Percentiles rank a stretch among this genome's conserved stretches.
phyloP scores from a whole-genome alignment of 2,329 filamentous ascomycete genomes.

The Talaromyces rugulosus region DNA sequence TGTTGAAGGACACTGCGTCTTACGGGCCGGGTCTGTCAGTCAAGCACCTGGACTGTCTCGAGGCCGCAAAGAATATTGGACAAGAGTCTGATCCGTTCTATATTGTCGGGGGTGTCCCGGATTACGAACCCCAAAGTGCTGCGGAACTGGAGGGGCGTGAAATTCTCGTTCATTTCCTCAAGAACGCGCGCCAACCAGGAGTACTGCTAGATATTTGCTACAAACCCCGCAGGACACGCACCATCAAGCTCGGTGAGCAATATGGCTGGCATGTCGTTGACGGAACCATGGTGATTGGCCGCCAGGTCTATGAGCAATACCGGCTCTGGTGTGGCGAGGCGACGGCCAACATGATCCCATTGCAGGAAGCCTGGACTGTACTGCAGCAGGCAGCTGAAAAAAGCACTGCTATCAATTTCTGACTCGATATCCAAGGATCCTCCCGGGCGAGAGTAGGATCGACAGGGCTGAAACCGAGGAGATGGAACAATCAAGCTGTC shows the following conservation, averaged over 20 bases:
- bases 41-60: slow-evolving; percentile 25
- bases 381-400: slow-evolving; percentile 29
- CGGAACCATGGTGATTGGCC: slow-evolving; percentile 39
- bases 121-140: slow-evolving; percentile 28
- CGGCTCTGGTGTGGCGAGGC: slow-evolving; percentile 33
- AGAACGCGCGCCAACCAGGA: slow-evolving; percentile 20
- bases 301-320: slow-evolving; percentile 40
- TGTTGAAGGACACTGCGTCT: slow-evolving; percentile 21
- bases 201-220: slow-evolving; percentile 43
- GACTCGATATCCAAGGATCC: neutral
- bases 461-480: neutral
- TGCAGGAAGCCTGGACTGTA: slow-evolving; percentile 28
- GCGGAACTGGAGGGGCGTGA: slow-evolving; percentile 24
- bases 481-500: neutral
- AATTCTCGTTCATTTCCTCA: slow-evolving; percentile 26
- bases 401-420: slow-evolving; percentile 31
- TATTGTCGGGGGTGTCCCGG: slow-evolving; percentile 38
- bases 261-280: slow-evolving; percentile 36
- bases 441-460: neutral
- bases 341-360: slow-evolving; percentile 19
- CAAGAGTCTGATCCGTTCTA: slow-evolving; percentile 24
- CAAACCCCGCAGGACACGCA: slow-evolving; percentile 37
- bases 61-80: slow-evolving; percentile 21
- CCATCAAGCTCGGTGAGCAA: slow-evolving; percentile 29
- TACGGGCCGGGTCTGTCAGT: slow-evolving; percentile 14